Evolutionary conservation across 352 stramenopile species (phyloP).

Genomic region (Pythium insidiosum): DNA sequence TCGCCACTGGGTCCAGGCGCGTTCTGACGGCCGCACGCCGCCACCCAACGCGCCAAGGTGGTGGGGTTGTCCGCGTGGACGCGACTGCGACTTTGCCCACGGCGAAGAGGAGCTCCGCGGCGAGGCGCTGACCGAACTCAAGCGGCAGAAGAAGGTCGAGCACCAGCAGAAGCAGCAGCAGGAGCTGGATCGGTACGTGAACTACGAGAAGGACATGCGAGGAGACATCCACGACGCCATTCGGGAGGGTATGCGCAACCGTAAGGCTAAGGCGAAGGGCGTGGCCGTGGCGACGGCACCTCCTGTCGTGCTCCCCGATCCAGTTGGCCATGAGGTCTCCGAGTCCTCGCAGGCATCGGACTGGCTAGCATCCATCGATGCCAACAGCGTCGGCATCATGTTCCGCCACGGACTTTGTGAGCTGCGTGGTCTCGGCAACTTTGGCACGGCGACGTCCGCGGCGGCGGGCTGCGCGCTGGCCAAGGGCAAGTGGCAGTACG

Average conservation of each 20-base stretch:
- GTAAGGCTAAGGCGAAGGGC: slow-evolving; percentile 24
- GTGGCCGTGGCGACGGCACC: background rate
- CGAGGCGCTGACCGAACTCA: slow-evolving; percentile 53
- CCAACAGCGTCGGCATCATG: slow-evolving; percentile 30
- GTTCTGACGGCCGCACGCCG: slow-evolving; percentile 24
- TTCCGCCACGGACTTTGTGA: slow-evolving; percentile 71
- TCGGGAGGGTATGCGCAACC: slow-evolving; percentile 44
- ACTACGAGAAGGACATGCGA: slow-evolving; percentile 60
- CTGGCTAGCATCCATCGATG: slow-evolving; percentile 39
- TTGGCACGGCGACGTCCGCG: slow-evolving; percentile 67
- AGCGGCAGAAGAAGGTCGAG: slow-evolving; percentile 58
- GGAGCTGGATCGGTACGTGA: slow-evolving; percentile 55
- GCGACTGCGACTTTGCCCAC: slow-evolving; percentile 81
- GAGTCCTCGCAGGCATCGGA: background rate
- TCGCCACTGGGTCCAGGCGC: slow-evolving; percentile 58
- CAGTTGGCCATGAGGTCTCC: background rate
- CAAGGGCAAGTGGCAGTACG: slow-evolving; percentile 84
- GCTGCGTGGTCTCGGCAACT: slow-evolving; percentile 64
- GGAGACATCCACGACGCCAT: slow-evolving; percentile 66
- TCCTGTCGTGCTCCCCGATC: background rate
- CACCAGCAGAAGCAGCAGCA: slow-evolving; percentile 50
- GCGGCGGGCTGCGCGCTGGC: slow-evolving; percentile 29
- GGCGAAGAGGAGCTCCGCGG: slow-evolving; percentile 70
- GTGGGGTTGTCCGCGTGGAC: slow-evolving; percentile 77
- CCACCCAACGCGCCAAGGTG: slow-evolving; percentile 49